Base-by-base conservation (phyloP, 1,139 yeast species). In the Casaregolazyma suthepensis region DNA sequence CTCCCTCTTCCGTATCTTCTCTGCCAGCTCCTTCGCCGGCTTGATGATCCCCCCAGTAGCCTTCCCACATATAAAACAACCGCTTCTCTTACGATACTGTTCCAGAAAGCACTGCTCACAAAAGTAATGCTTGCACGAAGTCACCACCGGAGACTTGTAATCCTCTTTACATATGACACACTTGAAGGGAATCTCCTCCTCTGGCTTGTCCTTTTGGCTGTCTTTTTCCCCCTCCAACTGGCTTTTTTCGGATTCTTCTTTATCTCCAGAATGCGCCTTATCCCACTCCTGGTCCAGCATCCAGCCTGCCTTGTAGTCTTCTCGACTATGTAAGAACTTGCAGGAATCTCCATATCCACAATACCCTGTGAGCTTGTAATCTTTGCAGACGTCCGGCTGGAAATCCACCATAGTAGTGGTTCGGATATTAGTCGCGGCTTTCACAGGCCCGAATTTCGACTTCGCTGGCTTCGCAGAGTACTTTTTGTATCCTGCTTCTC, bases 341-440 rank as follows among this genome's bases (percentile, higher is more conserved):
- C 99, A 94, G n/a, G 95, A 85, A 64, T 94, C 99, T 7, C 99
- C 99, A 66, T 85, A 94, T 5, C 98, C 98, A 75, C 99, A 94
- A 66, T 83, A 91, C 0, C 99, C 99, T 0, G 96, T 91, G 61
- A 86, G 89, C 56, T 83, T 80, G 68, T 80, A 94, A 68, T 94
- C 98, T 64, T 93, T 94, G 66, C 99, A 94, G 2, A 94, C 85
- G 66, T 93, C 98, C 0, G 96, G 95, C 65, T 89, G 96, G 66
- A 85, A 93, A 64, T 93, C 99, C 40, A 87, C 79, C n/a, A 85
- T 74, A 0, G 88, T 82, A 0, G 93, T 86, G n/a, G 84, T 77
- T 51, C 82, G 75, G 37, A 89, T 76, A 63, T 83, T 83, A 0
- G 79, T 69, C 0, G 89, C 58, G 43, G 64, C 56, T 52, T 63